Percentiles rank a stretch among this genome's conserved stretches.
Conservation (phyloP, 1,284 basidiomycete genomes). For the Pseudozyma hubeiensis region DNA sequence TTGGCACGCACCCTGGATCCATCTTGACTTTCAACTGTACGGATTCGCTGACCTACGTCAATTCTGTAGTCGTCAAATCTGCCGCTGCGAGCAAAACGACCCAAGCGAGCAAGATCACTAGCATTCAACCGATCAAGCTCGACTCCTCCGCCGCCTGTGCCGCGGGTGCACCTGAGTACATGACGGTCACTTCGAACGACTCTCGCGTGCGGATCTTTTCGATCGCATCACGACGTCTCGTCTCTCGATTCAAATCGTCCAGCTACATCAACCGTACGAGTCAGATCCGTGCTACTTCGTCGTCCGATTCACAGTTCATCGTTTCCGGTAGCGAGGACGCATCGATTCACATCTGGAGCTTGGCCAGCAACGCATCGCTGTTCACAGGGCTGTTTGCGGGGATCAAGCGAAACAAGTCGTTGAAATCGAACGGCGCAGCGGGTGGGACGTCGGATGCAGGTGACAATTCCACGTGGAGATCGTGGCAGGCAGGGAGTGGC, state of each 20-base stretch:
- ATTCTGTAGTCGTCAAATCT: conserved; percentile 63
- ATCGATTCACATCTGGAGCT: conserved; percentile 63
- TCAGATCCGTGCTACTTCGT: conserved; percentile 67
- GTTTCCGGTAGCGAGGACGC: conserved; percentile 68
- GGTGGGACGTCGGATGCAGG: not conserved
- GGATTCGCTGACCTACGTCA: conserved; percentile 58
- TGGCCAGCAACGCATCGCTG: conserved; percentile 20
- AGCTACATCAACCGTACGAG: conserved; percentile 57
- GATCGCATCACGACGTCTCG: conserved; percentile 52
- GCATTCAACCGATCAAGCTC: conserved; percentile 58
- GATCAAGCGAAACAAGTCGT: conserved; percentile 32
- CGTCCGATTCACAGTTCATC: conserved; percentile 64
- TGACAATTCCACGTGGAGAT: conserved; percentile 32
- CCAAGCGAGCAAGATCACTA: conserved; percentile 69
- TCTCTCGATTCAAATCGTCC: conserved; percentile 55
- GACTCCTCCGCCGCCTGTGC: conserved; percentile 9
- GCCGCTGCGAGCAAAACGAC: conserved; percentile 63
- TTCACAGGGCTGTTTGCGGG: conserved; percentile 13
- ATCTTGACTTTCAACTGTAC: conserved; percentile 64
- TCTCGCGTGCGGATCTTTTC: conserved; percentile 68
- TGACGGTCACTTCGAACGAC: conserved; percentile 70
- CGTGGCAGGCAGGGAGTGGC: conserved; percentile 45
- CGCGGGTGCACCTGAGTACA: conserved; percentile 41
- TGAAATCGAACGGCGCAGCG: not conserved
- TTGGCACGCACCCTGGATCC: conserved; percentile 67